Conservation (phyloP, 768 basidiomycete species). For the Coprinellus aureogranulatus region DNA sequence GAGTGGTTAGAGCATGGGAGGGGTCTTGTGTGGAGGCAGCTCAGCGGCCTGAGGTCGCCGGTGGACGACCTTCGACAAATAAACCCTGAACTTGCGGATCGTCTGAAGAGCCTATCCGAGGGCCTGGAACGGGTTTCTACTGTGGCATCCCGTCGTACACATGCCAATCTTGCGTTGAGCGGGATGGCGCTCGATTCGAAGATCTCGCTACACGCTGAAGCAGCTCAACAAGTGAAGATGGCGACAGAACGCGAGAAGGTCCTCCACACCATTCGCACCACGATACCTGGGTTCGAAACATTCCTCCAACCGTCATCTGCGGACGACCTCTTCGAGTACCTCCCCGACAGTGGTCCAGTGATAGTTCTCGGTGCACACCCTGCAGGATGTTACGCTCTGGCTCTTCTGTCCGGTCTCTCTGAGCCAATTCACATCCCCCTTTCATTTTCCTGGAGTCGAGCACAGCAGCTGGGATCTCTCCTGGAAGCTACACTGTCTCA, state of each 20-base stretch:
- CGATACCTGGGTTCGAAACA: slow-evolving; percentile 17
- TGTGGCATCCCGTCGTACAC: background rate
- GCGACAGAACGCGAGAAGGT: slow-evolving; percentile 18
- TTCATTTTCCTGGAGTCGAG: background rate
- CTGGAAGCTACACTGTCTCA: background rate
- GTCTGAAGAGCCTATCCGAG: slow-evolving; percentile 9
- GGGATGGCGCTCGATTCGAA: slow-evolving; percentile 1
- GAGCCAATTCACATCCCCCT: slow-evolving; percentile 6
- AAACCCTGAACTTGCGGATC: slow-evolving; percentile 11
- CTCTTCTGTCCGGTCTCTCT: slow-evolving; percentile 19
- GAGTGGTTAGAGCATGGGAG: slow-evolving; percentile 33
- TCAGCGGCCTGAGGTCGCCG: slow-evolving; percentile 20
- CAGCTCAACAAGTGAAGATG: slow-evolving; percentile 11
- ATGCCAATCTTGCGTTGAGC: background rate
- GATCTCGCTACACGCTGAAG: slow-evolving; percentile 14
- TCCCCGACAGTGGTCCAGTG: slow-evolving; percentile 24
- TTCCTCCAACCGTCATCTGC: slow-evolving; percentile 17
- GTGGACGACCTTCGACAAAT: slow-evolving; percentile 15
- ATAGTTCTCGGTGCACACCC: slow-evolving; percentile 33
- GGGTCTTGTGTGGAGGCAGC: slow-evolving; percentile 27
- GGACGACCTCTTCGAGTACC: background rate
- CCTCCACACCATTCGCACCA: slow-evolving; percentile 9
- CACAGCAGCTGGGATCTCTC: background rate
- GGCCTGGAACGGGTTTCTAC: slow-evolving; percentile 10
- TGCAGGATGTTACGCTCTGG: slow-evolving; percentile 37